phyloP scores from a whole-genome alignment of 208 protist species.

The Strigomonas galati region DNA sequence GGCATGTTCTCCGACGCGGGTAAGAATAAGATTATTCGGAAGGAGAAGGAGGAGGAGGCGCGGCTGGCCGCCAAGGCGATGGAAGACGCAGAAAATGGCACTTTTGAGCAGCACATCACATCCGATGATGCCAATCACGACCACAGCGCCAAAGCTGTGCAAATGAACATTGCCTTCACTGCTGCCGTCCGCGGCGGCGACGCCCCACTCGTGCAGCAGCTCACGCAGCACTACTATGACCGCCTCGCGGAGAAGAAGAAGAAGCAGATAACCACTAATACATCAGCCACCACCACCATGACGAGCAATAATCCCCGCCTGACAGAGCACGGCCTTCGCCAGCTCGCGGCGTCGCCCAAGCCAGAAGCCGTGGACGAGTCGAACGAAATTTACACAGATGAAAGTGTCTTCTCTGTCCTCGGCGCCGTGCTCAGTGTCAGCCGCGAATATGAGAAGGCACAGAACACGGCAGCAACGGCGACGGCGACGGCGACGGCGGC shows the following conservation, averaged over 20 bases:
- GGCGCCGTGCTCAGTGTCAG: slow-evolving; percentile 72
- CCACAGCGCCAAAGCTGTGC: background rate
- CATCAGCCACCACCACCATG: background rate
- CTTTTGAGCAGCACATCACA: background rate
- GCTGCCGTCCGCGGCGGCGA: slow-evolving; percentile 49
- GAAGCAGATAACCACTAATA: background rate
- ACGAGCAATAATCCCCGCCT: background rate
- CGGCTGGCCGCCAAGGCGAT: background rate
- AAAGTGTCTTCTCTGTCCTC: slow-evolving; percentile 53
- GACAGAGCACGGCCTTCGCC: background rate
- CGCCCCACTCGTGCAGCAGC: slow-evolving; percentile 40
- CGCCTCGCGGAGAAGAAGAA: background rate
- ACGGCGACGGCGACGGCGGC: background rate
- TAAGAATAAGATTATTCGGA: background rate
- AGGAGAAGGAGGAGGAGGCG: background rate
- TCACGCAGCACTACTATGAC: slow-evolving; percentile 42
- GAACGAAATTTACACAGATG: slow-evolving; percentile 1
- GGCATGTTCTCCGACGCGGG: background rate
- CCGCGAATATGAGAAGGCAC: slow-evolving; percentile 66
- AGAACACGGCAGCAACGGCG: slow-evolving; percentile 13
- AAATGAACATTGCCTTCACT: slow-evolving; percentile 27
- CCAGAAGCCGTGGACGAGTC: background rate
- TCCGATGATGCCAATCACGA: background rate
- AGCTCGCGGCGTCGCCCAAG: background rate
- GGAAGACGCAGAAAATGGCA: background rate